These are phyloP conservation scores for Psilocybe sp. DNA, from an alignment of 768 basidiomycete genomes.

Conservation along the genomic window DNA sequence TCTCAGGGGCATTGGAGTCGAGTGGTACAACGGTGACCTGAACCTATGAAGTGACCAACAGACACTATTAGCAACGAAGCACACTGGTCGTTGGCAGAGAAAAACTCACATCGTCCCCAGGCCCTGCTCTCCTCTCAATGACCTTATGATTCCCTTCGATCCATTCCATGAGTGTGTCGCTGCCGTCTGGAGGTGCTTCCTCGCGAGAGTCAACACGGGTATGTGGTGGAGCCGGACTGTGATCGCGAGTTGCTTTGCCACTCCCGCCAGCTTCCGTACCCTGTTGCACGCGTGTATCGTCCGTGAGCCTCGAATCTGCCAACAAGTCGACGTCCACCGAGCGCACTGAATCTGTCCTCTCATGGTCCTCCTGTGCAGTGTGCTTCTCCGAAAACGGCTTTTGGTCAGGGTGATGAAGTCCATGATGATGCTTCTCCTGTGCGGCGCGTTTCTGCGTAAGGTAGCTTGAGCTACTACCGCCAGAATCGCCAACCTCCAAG, in stretches of 20 bases:
- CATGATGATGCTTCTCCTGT: no score
- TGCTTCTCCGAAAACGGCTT: no score
- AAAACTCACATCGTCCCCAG: slow-evolving; percentile 27
- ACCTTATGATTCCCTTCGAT: slow-evolving; percentile 22
- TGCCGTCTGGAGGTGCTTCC: slow-evolving; percentile 18
- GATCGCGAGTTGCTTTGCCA: not conserved
- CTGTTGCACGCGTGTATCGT: slow-evolving; percentile 6
- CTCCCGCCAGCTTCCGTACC: not conserved
- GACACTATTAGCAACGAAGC: not conserved
- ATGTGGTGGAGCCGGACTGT: not conserved
- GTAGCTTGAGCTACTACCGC: no score
- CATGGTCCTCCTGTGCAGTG: slow-evolving; percentile 18
- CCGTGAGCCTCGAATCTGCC: slow-evolving; percentile 6
- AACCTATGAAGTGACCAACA: slow-evolving; percentile 36
- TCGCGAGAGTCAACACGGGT: slow-evolving; percentile 10
- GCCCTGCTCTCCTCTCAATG: slow-evolving; percentile 22
- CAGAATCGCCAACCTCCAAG: slow-evolving; percentile 1
- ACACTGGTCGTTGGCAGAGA: not conserved
- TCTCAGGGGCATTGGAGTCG: slow-evolving; percentile 28
- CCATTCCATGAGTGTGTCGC: slow-evolving; percentile 22
- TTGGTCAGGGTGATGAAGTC: no score
- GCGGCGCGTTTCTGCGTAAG: no score
- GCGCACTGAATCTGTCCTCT: slow-evolving; percentile 3
- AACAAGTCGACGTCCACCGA: not conserved
- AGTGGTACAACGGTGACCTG: slow-evolving; percentile 53